Evolutionary conservation across 2,329 filamentous ascomycete species (phyloP).

Genomic region (Tolypocladium ovalisporum): DNA sequence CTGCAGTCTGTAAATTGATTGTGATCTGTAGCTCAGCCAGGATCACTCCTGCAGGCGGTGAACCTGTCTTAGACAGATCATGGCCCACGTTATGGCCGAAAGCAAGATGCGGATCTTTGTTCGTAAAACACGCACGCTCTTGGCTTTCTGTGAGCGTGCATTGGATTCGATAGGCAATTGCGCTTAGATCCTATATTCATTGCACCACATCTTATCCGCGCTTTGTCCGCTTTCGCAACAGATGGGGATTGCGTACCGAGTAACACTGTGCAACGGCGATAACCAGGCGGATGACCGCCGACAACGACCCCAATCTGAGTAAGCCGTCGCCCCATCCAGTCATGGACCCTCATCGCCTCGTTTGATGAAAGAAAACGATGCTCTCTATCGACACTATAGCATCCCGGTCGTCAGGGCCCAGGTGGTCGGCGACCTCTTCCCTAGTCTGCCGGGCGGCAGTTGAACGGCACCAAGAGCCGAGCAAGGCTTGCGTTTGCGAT

Average conservation of each 20-base stretch:
- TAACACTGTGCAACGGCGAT: background rate
- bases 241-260: background rate
- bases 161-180: background rate
- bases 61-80: background rate
- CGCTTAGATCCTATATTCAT: background rate
- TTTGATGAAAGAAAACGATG: background rate
- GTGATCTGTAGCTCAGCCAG: no score
- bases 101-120: background rate
- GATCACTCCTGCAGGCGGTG: no score
- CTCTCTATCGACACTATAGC: background rate
- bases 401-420: background rate
- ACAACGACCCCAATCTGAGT: background rate
- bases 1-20: background rate
- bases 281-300: background rate
- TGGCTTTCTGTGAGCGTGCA: background rate
- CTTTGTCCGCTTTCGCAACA: background rate
- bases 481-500: background rate
- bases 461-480: background rate
- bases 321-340: background rate
- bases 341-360: background rate
- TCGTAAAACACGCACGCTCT: background rate
- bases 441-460: background rate
- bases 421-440: background rate
- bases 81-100: background rate
- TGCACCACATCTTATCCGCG: background rate